phyloP scores from a whole-genome alignment of 371 early-diverging fungal genomes.

The Mucor irregularis region DNA sequence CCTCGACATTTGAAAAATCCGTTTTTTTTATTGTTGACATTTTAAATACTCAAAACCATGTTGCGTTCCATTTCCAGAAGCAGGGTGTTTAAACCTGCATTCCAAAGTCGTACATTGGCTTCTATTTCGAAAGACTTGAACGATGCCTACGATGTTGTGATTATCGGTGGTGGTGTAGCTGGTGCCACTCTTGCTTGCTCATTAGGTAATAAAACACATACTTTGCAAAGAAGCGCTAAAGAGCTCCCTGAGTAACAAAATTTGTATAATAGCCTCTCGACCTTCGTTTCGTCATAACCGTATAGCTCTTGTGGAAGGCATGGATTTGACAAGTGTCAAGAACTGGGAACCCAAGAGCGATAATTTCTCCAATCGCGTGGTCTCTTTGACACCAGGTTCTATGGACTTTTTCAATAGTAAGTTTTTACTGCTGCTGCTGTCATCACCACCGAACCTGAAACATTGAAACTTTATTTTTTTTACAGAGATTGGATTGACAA shows the following conservation, averaged over 20 bases:
- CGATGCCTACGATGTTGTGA: conserved; percentile 71
- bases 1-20: too few species aligned
- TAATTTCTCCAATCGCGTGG: conserved; percentile 77
- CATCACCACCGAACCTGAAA: background rate
- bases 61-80: too few species aligned
- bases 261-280: conserved; percentile 41
- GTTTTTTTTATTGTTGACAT: too few species aligned
- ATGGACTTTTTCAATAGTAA: conserved; percentile 52
- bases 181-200: conserved; percentile 85
- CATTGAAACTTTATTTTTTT: background rate
- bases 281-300: conserved; percentile 52
- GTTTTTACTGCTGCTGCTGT: background rate
- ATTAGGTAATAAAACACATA: conserved; percentile 57
- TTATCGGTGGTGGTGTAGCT: conserved; percentile 94
- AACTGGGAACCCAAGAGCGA: conserved; percentile 48
- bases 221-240: background rate
- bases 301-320: conserved; percentile 77
- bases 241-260: background rate
- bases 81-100: too few species aligned
- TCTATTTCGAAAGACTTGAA: conserved; percentile 22
- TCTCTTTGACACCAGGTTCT: conserved; percentile 63
- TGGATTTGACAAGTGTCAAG: conserved; percentile 56
- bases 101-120: conserved; percentile 15
- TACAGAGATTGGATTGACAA: conserved; percentile 65
- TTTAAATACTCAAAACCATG: too few species aligned